Evolutionary conservation across 148 eudicot species (phyloP).

Genomic region (Limonium bicolor): DNA sequence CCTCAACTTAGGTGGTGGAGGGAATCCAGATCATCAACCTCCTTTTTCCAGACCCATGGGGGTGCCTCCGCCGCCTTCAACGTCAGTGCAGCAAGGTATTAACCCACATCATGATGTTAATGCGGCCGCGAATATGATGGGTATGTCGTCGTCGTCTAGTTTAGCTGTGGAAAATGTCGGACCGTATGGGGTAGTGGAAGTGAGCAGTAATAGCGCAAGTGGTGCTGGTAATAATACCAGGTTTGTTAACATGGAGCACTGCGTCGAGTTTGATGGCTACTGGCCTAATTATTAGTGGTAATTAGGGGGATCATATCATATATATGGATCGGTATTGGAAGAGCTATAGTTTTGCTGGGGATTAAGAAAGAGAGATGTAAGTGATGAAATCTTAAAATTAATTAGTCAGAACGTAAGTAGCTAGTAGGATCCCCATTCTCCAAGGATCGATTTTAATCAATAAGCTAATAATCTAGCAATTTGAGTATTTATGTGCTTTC

Average conservation of each 20-base stretch:
- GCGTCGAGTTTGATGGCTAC: slow-evolving; percentile 56
- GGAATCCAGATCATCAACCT: slow-evolving; percentile 12
- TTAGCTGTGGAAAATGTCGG: slow-evolving; percentile 14
- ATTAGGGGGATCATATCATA: not conserved
- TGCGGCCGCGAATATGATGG: slow-evolving; percentile 20
- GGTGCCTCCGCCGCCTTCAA: slow-evolving; percentile 18
- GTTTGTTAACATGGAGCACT: slow-evolving; percentile 42
- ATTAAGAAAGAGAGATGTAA: no score
- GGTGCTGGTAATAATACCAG: slow-evolving; percentile 16
- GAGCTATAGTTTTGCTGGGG: no score
- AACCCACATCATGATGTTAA: slow-evolving; percentile 22
- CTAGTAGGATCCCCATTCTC: no score
- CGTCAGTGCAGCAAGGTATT: slow-evolving; percentile 9
- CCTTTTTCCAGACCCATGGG: slow-evolving; percentile 19
- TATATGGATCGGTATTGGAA: no score
- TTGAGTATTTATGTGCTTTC: no score
- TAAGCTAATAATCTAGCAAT: no score
- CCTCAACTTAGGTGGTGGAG: slow-evolving; percentile 30
- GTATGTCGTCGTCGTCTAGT: slow-evolving; percentile 4
- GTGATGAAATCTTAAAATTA: no score
- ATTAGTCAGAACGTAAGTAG: no score
- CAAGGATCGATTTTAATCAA: no score
- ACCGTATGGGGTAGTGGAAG: slow-evolving; percentile 25
- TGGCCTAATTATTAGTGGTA: slow-evolving; percentile 47
- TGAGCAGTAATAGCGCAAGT: slow-evolving; percentile 22